Percentiles rank a stretch among this genome's conserved stretches.
phyloP scores from a whole-genome alignment of 768 basidiomycete genomes.

The Boletellus ananas region DNA sequence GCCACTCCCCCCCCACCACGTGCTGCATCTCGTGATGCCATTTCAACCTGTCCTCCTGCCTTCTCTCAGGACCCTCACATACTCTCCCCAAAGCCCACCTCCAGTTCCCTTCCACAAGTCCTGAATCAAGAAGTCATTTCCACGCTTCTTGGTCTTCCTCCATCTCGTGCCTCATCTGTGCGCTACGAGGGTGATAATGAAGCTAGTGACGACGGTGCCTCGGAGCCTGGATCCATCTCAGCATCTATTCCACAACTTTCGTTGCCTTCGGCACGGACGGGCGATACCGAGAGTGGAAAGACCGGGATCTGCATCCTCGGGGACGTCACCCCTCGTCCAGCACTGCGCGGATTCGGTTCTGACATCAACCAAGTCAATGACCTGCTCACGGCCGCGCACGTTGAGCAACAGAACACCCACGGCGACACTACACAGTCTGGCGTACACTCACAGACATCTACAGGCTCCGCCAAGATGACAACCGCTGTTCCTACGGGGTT shows the following conservation, averaged over 20 bases:
- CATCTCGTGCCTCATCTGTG: slow-evolving; percentile 37
- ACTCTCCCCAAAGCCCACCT: slow-evolving; percentile 55
- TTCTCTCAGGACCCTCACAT: slow-evolving; percentile 36
- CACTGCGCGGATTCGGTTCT: slow-evolving; percentile 34
- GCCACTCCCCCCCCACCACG: slow-evolving; percentile 36
- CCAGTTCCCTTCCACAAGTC: slow-evolving; percentile 54
- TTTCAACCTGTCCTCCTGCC: slow-evolving; percentile 16
- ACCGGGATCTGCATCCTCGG: slow-evolving; percentile 22
- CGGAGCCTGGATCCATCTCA: slow-evolving; percentile 38
- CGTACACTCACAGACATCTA: slow-evolving; percentile 3
- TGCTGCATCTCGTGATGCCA: slow-evolving; percentile 15
- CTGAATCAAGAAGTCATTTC: slow-evolving; percentile 70
- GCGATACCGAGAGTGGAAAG: slow-evolving; percentile 15
- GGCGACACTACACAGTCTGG: slow-evolving; percentile 4
- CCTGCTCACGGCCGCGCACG: slow-evolving; percentile 23
- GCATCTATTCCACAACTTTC: slow-evolving; percentile 38
- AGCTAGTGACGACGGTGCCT: slow-evolving; percentile 31
- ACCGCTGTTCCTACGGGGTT: not conserved
- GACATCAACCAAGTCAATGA: slow-evolving; percentile 30
- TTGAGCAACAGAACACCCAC: slow-evolving; percentile 16
- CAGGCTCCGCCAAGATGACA: not conserved
- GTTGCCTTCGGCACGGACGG: slow-evolving; percentile 14
- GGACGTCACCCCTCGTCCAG: slow-evolving; percentile 65
- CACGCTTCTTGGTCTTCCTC: slow-evolving; percentile 54
- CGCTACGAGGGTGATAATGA: slow-evolving; percentile 61